Conservation (phyloP, 2,329 filamentous ascomycete genomes). For the Blumeria hordei region DNA sequence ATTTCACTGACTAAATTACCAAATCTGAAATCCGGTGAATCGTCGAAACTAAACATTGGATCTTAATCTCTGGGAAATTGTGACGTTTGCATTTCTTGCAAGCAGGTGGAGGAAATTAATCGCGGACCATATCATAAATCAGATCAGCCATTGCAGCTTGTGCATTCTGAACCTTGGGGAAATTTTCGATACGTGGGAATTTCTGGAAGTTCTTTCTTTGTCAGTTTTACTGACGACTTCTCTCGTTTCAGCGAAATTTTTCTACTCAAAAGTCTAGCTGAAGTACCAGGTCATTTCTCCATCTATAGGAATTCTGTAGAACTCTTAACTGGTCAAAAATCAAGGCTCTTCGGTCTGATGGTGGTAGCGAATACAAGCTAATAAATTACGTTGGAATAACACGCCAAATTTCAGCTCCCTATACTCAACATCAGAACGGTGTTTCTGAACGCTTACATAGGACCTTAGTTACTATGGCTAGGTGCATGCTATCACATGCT, state of each 20-base stretch:
- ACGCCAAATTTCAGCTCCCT: too few species aligned
- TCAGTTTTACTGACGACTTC: not conserved
- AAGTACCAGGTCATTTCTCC: not conserved
- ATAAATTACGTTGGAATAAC: not conserved
- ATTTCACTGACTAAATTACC: not conserved
- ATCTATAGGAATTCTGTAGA: not conserved
- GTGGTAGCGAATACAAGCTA: not conserved
- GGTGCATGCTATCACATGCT: too few species aligned
- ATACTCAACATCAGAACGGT: too few species aligned
- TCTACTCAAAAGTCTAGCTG: not conserved
- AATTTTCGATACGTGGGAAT: not conserved
- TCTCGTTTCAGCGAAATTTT: not conserved
- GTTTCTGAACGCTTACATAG: too few species aligned
- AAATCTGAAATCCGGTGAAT: too few species aligned
- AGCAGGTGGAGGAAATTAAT: not conserved
- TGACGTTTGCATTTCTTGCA: not conserved
- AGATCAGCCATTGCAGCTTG: not conserved
- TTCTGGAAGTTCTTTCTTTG: too few species aligned
- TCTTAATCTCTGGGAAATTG: not conserved
- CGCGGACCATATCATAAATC: not conserved
- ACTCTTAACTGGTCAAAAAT: not conserved
- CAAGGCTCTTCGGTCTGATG: not conserved
- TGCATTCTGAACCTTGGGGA: not conserved
- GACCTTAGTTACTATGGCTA: too few species aligned
- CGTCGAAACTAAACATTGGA: too few species aligned